A percentile compares a stretch with the other conserved stretches of the same genome.
These are phyloP conservation scores for Exserohilum rostratum DNA, from an alignment of 2,329 filamentous ascomycete genomes.

Conservation along the genomic window DNA sequence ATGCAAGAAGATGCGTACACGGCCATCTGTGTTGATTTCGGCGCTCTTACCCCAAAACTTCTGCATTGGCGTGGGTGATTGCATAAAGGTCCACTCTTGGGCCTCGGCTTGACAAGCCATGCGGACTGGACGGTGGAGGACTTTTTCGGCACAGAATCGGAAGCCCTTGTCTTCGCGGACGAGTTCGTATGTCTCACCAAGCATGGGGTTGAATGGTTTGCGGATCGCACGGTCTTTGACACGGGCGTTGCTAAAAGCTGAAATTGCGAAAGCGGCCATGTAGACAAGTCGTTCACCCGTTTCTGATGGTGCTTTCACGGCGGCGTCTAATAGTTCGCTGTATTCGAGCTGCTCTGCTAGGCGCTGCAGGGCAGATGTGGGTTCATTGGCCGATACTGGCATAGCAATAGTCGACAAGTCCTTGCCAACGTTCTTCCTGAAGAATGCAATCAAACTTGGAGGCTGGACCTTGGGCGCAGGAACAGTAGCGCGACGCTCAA, in stretches of 20 bases:
- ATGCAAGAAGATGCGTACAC: constrained; percentile 78
- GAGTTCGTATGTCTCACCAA: constrained; percentile 94
- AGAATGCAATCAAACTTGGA: constrained; percentile 89
- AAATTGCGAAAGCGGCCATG: constrained; percentile 88
- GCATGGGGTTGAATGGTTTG: constrained; percentile 96
- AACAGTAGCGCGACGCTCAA: constrained; percentile 73
- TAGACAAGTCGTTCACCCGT: constrained; percentile 77
- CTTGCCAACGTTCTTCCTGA: constrained; percentile 97
- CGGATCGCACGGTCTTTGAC: constrained; percentile 90
- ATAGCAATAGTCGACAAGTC: constrained; percentile 96
- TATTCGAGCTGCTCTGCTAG: constrained; percentile 92
- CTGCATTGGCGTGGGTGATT: constrained; percentile 86
- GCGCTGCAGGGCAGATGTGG: constrained; percentile 84
- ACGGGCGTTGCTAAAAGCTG: constrained; percentile 79
- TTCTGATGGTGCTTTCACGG: constrained; percentile 57
- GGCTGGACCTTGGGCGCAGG: constrained; percentile 77
- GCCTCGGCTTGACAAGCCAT: constrained; percentile 93
- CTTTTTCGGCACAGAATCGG: constrained; percentile 92
- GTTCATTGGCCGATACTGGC: constrained; percentile 96
- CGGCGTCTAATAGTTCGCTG: constrained; percentile 77
- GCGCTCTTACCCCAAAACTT: constrained; percentile 99
- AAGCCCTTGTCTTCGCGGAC: constrained; percentile 86
- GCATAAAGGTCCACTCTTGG: constrained; percentile 81
- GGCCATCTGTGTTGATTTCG: constrained; percentile 91
- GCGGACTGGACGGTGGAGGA: constrained; percentile 88